Evolutionary conservation across 2,329 filamentous ascomycete genomes (phyloP).

Genomic region (Fusarium ramigenum): DNA sequence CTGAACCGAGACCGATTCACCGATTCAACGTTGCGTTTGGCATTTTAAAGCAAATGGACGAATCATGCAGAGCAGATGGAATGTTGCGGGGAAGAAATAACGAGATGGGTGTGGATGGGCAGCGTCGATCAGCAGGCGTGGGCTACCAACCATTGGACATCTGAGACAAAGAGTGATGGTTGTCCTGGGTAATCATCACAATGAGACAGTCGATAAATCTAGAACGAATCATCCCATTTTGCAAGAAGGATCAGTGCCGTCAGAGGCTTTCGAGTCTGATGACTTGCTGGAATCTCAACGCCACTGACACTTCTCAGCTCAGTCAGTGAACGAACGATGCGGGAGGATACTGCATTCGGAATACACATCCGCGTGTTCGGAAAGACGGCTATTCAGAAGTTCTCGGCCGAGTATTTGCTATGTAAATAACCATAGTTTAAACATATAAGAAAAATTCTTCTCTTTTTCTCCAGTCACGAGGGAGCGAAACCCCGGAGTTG

Average conservation of each 20-base stretch:
- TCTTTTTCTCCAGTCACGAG: slow-evolving; percentile 18
- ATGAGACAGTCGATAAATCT: neutral
- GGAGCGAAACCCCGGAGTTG: slow-evolving; percentile 9
- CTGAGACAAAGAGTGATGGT: slow-evolving; percentile 12
- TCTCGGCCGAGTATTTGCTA: slow-evolving; percentile 34
- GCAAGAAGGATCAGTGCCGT: neutral
- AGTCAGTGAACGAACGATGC: neutral
- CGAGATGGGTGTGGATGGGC: slow-evolving; percentile 8
- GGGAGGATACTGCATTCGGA: slow-evolving; percentile 7
- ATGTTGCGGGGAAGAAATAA: slow-evolving; percentile 11
- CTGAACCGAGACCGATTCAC: neutral
- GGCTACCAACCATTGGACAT: neutral
- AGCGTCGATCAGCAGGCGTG: slow-evolving; percentile 15
- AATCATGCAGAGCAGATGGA: neutral
- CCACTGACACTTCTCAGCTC: neutral
- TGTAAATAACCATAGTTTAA: neutral
- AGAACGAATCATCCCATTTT: neutral
- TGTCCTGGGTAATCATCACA: neutral
- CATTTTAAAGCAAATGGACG: neutral
- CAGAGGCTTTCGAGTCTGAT: slow-evolving; percentile 5
- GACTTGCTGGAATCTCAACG: slow-evolving; percentile 25
- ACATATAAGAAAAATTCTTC: neutral
- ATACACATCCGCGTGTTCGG: slow-evolving; percentile 11
- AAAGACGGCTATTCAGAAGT: slow-evolving; percentile 14
- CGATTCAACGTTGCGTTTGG: slow-evolving; percentile 24